Base-by-base conservation (phyloP, 2,329 filamentous ascomycete species). In the Colletotrichum tofieldiae region DNA sequence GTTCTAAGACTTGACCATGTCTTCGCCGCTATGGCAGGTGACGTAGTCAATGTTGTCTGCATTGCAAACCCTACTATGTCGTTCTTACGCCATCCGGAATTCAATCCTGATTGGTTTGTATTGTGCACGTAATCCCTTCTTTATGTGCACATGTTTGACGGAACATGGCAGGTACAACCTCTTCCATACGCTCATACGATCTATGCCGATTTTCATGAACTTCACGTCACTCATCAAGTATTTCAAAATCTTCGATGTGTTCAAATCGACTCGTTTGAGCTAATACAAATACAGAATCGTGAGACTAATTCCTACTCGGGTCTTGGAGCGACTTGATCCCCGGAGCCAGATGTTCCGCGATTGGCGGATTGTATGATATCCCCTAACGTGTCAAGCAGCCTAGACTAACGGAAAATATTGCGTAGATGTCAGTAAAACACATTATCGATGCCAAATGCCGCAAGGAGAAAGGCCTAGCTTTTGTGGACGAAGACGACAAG, bases 271-370 rank as follows among this genome's bases (percentile, higher is more conserved):
- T 0, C 9, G 1, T 18, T 20, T 12, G 20, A n/a, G 9, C 55
- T 58, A n/a, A 52, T 29, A 1, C 5, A 29, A 29, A 12, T 1
- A 29, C 23, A 58, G 55, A 58, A 14, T 58, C 37, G 55, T 58
- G 32, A 58, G 55, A 8, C 32, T 58, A 5, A 3, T 58, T 6
- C 55, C 55, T 9, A 37, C 39, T 3, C 8, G 12, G 12, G 16
- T 58, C 7, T 43, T 58, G 32, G 55, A 37, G 32, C 26, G 55
- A n/a, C 39, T 58, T 39, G 39, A 58, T 58, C 39, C 55, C 55
- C 32, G 55, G 29, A 52, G 49, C 49, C 49, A 52, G 49, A 52
- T 52, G 49, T 52, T 52, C 26, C 49, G 49, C n/a, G 49, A 52
- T n/a, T 52, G 49, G 49, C 49, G 49, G 29, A 52, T 29, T 29